Base-by-base conservation (phyloP, 2,329 filamentous ascomycete species). In the Aspergillus thermomutatus region DNA sequence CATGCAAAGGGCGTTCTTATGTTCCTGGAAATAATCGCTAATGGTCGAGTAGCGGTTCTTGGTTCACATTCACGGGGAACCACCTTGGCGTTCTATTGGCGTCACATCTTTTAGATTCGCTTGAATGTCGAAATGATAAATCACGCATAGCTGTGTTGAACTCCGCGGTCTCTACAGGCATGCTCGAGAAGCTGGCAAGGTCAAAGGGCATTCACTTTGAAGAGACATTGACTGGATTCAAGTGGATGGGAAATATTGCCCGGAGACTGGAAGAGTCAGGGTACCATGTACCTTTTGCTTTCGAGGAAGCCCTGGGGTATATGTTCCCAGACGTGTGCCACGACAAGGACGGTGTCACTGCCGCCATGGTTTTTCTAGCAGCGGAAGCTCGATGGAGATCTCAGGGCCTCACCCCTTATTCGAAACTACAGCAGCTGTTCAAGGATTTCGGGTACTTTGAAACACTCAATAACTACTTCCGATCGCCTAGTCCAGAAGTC, bases 141-240 rank as follows among this genome's bases (percentile, higher is more conserved):
- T 69, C 70, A 2, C 77, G 79, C 48, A 69, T 83, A 3, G 81
- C 79, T 2, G 83, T 87, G 75, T 72, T 88, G 1, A 83, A 82
- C n/a, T 85, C 83, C 2, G 83, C 85, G 0, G 85, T 88, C 1
- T 87, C 84, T 1, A 85, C 82, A 0, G 77, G 81, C n/a, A 87
- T 87, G 83, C 77, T 88, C 1, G 74, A 78, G 10, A 78, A 78
- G 26, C 82, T 87, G 73, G 83, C 83, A 1, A 66, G 73, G 27
- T 73, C 77, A 21, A 80, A 82, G 68, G 82, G 81, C 1, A 82
- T 87, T 60, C 73, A 80, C 51, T 86, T 83, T 65, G 75, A 79
- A 56, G 85, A 87, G 64, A 87, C 85, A 0, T 71, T 88, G 28
- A 88, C 85, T 0, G 85, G 85, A 1, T 88, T 88, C 74, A 88